These are phyloP conservation scores for Bathelium albidoporum DNA, from an alignment of 495 filamentous ascomycete species.

Conservation along the genomic window DNA sequence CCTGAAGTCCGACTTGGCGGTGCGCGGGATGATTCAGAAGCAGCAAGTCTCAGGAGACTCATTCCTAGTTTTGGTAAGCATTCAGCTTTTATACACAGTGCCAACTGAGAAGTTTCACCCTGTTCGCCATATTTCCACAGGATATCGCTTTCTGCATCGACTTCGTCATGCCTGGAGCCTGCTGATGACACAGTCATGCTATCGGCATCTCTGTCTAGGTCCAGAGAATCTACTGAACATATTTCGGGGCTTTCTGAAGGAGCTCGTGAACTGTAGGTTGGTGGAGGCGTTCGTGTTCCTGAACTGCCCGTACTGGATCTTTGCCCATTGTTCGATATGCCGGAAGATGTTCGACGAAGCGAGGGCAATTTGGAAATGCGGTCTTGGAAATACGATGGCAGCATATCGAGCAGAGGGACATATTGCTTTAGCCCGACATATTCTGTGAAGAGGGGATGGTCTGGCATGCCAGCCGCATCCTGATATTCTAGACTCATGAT, in stretches of 20 bases:
- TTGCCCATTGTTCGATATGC: background rate
- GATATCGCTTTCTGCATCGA: slow-evolving; percentile 28
- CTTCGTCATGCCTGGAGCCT: slow-evolving; percentile 6
- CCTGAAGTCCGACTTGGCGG: slow-evolving; percentile 19
- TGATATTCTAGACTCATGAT: background rate
- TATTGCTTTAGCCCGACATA: background rate
- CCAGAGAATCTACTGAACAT: background rate
- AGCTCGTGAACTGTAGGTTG: slow-evolving; percentile 15
- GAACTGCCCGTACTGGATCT: slow-evolving; percentile 1
- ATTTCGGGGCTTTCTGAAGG: background rate
- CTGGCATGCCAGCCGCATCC: background rate
- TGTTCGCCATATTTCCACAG: slow-evolving; percentile 40
- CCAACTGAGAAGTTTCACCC: slow-evolving; percentile 21
- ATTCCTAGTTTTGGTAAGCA: slow-evolving; percentile 23
- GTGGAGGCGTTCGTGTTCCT: slow-evolving; percentile 18
- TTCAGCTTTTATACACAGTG: background rate
- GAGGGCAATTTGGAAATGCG: slow-evolving; percentile 21
- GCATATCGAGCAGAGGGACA: slow-evolving; percentile 4
- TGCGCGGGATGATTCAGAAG: slow-evolving; percentile 26
- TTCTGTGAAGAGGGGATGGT: background rate
- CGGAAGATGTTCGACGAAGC: slow-evolving; percentile 16
- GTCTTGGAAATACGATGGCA: slow-evolving; percentile 21
- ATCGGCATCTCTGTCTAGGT: background rate
- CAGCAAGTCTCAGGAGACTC: slow-evolving; percentile 29
- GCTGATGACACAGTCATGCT: slow-evolving; percentile 5